Conservation (phyloP, 2,329 filamentous ascomycete species). For the Ascosphaera aggregata region DNA sequence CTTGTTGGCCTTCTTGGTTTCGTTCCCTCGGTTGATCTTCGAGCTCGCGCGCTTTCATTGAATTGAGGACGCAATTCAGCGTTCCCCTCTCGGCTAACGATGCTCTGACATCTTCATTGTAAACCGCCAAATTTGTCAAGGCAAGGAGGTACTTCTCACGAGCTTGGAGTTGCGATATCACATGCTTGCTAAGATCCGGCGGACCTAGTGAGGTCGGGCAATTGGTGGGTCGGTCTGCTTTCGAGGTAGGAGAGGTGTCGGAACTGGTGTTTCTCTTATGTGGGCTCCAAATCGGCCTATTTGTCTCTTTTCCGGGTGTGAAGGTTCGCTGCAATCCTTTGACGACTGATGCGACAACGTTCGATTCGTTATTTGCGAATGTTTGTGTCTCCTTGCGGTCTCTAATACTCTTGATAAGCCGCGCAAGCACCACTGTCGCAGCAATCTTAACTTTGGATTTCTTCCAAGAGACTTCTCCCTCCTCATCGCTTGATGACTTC, state of each 20-base stretch:
- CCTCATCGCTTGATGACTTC: not conserved
- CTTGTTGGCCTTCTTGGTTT: conserved; percentile 3
- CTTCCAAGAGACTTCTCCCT: not conserved
- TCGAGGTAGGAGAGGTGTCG: not conserved
- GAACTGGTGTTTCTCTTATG: conserved; percentile 7
- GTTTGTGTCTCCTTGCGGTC: not conserved
- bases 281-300: conserved; percentile 31
- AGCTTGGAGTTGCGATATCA: not conserved
- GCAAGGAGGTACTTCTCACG: not conserved
- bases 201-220: not conserved
- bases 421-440: not conserved
- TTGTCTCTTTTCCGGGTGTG: not conserved
- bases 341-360: not conserved
- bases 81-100: not conserved
- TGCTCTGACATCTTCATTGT: not conserved
- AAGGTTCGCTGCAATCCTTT: not conserved
- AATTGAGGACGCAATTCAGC: not conserved
- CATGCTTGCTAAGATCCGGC: not conserved
- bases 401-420: not conserved
- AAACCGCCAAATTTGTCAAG: not conserved
- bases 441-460: not conserved
- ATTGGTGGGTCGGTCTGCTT: not conserved
- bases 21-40: conserved; percentile 2
- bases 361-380: not conserved
- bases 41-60: not conserved